Evolutionary conservation across 345 rosid species (phyloP).

Genomic region (Citrus reticulata): DNA sequence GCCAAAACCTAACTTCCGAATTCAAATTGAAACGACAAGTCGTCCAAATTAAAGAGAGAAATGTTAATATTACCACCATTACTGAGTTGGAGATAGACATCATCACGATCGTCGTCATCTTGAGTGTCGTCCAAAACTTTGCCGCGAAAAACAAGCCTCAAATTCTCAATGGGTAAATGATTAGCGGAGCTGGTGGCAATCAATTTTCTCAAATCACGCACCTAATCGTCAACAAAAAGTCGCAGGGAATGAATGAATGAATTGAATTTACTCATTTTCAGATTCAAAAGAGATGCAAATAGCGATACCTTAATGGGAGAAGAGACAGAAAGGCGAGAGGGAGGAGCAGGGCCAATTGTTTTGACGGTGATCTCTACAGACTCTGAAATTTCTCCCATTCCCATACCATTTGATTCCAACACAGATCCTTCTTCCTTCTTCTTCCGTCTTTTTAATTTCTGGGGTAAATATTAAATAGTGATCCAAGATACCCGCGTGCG

Average conservation of each 20-base stretch:
- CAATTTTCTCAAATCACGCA: constrained; percentile 58
- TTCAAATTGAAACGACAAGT: not conserved
- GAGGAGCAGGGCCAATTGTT: constrained; percentile 76
- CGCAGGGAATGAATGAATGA: not conserved
- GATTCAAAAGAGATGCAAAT: not conserved
- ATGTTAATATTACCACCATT: constrained; percentile 37
- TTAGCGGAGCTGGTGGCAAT: constrained; percentile 47
- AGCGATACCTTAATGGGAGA: constrained; percentile 48
- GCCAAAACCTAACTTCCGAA: not conserved
- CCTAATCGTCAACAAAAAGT: constrained; percentile 34
- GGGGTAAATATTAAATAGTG: too few relatives aligned
- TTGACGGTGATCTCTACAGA: constrained; percentile 38
- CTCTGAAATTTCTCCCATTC: constrained; percentile 13
- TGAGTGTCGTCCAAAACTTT: constrained; percentile 52
- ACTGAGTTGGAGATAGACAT: constrained; percentile 40
- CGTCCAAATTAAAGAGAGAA: not conserved
- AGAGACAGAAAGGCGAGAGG: constrained; percentile 56
- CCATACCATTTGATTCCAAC: not conserved
- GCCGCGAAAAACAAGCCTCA: constrained; percentile 73
- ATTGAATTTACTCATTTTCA: not conserved
- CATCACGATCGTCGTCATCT: constrained; percentile 51
- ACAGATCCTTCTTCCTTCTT: not conserved
- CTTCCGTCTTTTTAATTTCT: too few relatives aligned
- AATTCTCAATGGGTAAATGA: constrained; percentile 42
- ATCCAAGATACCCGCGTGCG: not conserved